phyloP scores from a whole-genome alignment of 495 filamentous ascomycete genomes.

The Letharia columbiana region DNA sequence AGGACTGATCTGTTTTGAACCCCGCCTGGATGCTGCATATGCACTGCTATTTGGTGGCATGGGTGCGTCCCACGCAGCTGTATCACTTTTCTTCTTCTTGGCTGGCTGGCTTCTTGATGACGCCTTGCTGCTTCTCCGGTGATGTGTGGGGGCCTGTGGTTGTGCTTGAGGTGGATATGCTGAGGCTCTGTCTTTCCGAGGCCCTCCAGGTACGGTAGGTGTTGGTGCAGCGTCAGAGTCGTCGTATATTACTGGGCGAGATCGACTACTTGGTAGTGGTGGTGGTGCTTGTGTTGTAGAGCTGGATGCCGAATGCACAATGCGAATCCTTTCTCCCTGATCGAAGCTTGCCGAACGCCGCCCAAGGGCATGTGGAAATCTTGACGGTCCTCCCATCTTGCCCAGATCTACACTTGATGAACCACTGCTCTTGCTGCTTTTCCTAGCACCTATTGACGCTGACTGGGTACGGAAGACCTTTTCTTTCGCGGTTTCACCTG shows the following conservation, averaged over 20 bases:
- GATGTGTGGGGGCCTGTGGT: slow-evolving; percentile 27
- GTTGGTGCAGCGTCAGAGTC: slow-evolving; percentile 79
- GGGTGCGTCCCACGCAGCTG: slow-evolving; percentile 10
- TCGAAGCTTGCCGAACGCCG: slow-evolving; percentile 75
- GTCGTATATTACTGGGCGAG: slow-evolving; percentile 35
- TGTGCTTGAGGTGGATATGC: slow-evolving; percentile 23
- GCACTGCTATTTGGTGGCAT: background rate
- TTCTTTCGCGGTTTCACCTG: slow-evolving; percentile 32
- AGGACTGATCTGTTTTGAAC: slow-evolving; percentile 11
- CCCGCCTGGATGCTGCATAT: slow-evolving; percentile 12
- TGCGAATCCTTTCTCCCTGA: slow-evolving; percentile 40
- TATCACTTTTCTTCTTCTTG: slow-evolving; percentile 8
- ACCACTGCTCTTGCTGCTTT: slow-evolving; percentile 65
- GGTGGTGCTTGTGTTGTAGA: slow-evolving; percentile 12
- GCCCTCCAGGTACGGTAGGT: slow-evolving; percentile 76
- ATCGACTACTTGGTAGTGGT: slow-evolving; percentile 25
- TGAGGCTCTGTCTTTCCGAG: slow-evolving; percentile 37
- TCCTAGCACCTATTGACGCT: slow-evolving; percentile 35
- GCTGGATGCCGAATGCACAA: slow-evolving; percentile 15
- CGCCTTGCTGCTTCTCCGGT: slow-evolving; percentile 54
- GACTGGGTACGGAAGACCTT: slow-evolving; percentile 24
- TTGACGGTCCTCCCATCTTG: slow-evolving; percentile 35
- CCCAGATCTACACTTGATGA: slow-evolving; percentile 61
- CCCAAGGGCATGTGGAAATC: slow-evolving; percentile 48
- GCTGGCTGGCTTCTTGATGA: slow-evolving; percentile 46